Conservation (phyloP, 257 asterid genomes). For the Dorcoceras hygrometricum region DNA sequence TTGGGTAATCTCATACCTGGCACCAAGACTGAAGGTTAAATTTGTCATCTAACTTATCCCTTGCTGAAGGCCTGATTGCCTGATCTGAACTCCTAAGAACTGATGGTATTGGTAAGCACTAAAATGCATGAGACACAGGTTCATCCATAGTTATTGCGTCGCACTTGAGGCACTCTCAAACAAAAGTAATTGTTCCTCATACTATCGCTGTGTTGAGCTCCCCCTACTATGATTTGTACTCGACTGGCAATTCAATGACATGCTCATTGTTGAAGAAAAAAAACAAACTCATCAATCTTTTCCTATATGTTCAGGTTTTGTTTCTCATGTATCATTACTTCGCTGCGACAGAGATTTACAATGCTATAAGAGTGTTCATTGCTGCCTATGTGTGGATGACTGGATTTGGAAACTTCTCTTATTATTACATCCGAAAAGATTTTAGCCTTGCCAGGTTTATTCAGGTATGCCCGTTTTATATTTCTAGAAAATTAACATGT, state of each 20-base stretch:
- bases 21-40: background rate
- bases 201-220: slow-evolving; percentile 1
- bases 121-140: background rate
- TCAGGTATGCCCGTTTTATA: slow-evolving; percentile 43
- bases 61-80: background rate
- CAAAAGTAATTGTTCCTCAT: background rate
- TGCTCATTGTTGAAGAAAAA: slow-evolving; percentile 3
- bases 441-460: slow-evolving; percentile 77
- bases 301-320: slow-evolving; percentile 52
- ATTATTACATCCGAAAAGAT: slow-evolving; percentile 82
- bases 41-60: background rate
- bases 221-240: background rate
- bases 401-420: slow-evolving; percentile 91
- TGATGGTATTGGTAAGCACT: background rate
- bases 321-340: slow-evolving; percentile 94
- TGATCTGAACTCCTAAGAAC: background rate
- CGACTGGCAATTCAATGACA: background rate
- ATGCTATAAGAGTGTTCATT: slow-evolving; percentile 76
- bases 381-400: slow-evolving; percentile 97
- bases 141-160: background rate
- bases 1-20: background rate
- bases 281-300: slow-evolving; percentile 27
- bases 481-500: background rate
- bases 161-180: background rate
- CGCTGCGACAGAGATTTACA: slow-evolving; percentile 76